These are phyloP conservation scores for Sphagnum fallax DNA, from an alignment of 228 moss, liverwort and hornwort species.

Conservation along the genomic window DNA sequence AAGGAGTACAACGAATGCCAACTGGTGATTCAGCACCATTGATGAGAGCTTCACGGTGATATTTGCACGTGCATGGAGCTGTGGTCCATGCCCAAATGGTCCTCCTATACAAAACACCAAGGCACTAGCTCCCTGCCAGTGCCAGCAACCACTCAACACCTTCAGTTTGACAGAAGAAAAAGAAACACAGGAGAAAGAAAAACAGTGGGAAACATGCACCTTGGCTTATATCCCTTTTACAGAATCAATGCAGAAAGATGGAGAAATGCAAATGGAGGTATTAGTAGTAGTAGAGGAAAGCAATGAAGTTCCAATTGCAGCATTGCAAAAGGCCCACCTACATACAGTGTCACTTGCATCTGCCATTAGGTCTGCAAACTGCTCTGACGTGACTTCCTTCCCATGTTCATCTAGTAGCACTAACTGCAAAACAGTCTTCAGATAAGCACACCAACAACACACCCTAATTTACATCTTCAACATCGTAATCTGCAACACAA, in stretches of 20 bases:
- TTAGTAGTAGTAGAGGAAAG: not conserved
- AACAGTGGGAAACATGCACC: not conserved
- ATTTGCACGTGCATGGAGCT: constrained; percentile 67
- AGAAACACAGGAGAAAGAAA: not conserved
- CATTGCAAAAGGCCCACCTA: constrained; percentile 8
- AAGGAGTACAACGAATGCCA: constrained; percentile 73
- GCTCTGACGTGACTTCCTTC: constrained; percentile 66
- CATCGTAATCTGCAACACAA: not conserved
- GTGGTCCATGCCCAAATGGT: constrained; percentile 80
- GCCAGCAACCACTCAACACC: not conserved
- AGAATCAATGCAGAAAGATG: too few relatives aligned
- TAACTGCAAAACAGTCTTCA: constrained; percentile 44
- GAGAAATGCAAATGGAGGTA: too few relatives aligned
- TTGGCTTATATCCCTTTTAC: too few relatives aligned
- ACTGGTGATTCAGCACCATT: constrained; percentile 92
- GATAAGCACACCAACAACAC: constrained; percentile 1
- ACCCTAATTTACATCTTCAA: not conserved
- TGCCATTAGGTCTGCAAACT: constrained; percentile 74
- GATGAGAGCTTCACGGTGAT: constrained; percentile 71
- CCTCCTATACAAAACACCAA: constrained; percentile 93
- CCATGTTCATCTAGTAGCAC: constrained; percentile 87
- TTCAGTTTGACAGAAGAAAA: not conserved
- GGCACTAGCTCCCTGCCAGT: constrained; percentile 68
- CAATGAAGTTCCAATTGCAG: not conserved
- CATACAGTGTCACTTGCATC: constrained; percentile 86